These are phyloP conservation scores for Quercus alba DNA, from an alignment of 306 rosid genomes.

Conservation along the genomic window DNA sequence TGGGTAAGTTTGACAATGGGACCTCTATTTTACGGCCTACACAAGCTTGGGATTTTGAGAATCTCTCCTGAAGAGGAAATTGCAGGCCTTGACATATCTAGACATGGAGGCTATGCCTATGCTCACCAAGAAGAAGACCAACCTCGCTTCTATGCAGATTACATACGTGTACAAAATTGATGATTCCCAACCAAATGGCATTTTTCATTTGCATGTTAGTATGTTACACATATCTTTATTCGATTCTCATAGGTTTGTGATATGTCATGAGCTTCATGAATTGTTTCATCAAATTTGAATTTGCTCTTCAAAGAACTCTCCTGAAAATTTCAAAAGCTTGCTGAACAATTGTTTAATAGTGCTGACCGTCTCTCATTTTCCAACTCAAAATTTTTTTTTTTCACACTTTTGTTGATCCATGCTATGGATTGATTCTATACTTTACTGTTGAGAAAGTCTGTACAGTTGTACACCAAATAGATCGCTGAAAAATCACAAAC, in stretches of 20 bases:
- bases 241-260: not conserved
- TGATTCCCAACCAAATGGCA: not conserved
- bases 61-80: slow-evolving; percentile 48
- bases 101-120: slow-evolving; percentile 73
- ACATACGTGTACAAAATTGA: slow-evolving; percentile 17
- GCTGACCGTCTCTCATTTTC: no score
- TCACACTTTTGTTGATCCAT: no score
- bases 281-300: not conserved
- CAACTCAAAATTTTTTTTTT: no score
- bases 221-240: not conserved
- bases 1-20: slow-evolving; percentile 82
- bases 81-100: slow-evolving; percentile 70
- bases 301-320: no score
- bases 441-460: no score
- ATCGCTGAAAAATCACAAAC: no score
- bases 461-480: no score
- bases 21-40: slow-evolving; percentile 45
- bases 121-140: slow-evolving; percentile 30
- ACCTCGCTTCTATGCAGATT: slow-evolving; percentile 32
- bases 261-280: not conserved
- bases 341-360: no score
- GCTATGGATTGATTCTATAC: no score
- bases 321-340: no score
- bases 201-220: not conserved
- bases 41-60: slow-evolving; percentile 49